Percentiles rank a stretch among this genome's conserved stretches.
Conservation (phyloP, 192 early-diverging fungal species). For the Backusella westeae region DNA sequence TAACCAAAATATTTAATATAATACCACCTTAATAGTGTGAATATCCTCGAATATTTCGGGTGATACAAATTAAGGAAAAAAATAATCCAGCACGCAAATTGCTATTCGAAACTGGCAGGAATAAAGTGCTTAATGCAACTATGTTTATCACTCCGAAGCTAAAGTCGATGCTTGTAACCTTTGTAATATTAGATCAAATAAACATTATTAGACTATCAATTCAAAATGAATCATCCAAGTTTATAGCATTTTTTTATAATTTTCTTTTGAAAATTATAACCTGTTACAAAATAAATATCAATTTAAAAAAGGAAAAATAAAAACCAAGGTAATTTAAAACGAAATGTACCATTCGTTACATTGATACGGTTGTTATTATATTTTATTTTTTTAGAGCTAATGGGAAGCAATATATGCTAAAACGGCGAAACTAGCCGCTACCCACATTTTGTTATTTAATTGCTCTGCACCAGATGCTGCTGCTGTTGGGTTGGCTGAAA, state of each 20-base stretch:
- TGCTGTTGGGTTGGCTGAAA: neutral
- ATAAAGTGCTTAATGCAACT: neutral
- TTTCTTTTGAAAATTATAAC: neutral
- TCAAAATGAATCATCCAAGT: neutral
- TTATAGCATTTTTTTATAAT: neutral
- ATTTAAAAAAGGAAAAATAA: slow-evolving; percentile 1
- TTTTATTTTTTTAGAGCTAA: slow-evolving; percentile 9
- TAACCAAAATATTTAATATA: neutral
- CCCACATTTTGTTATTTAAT: neutral
- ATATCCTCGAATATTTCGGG: neutral
- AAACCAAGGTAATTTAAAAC: neutral
- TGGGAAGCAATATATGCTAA: neutral
- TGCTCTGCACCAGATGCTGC: neutral
- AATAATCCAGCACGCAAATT: neutral
- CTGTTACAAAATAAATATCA: neutral
- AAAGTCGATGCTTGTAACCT: neutral
- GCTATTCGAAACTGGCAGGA: neutral
- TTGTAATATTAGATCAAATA: neutral
- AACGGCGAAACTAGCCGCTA: neutral
- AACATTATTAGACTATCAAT: neutral
- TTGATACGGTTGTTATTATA: neutral
- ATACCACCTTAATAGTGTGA: neutral
- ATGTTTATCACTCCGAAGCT: neutral
- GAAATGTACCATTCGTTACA: neutral
- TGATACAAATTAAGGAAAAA: neutral